phyloP scores from a whole-genome alignment of 2,329 filamentous ascomycete genomes.

The Hymenoscyphus occultus region DNA sequence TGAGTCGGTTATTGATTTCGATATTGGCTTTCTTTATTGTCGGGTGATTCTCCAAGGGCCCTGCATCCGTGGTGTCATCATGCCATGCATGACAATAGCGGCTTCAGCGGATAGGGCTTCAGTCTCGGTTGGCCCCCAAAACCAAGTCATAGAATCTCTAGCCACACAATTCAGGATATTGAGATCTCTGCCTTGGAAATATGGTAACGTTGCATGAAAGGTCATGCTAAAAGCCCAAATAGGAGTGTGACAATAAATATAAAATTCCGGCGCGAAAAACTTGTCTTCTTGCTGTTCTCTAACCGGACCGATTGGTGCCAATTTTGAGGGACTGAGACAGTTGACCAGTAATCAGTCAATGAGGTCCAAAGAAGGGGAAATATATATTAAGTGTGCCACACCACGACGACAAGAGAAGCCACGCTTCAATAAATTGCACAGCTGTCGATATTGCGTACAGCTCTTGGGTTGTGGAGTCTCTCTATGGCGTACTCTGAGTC shows the following conservation, averaged over 20 bases:
- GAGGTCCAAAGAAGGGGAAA: constrained; percentile 12
- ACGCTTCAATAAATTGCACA: constrained; percentile 11
- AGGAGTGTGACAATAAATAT: background rate
- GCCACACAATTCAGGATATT: background rate
- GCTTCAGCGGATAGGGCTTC: constrained; percentile 8
- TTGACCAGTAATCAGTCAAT: constrained; percentile 10
- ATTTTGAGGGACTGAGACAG: background rate
- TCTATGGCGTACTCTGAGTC: background rate
- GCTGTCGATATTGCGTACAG: constrained; percentile 7
- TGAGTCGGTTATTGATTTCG: background rate
- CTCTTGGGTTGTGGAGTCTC: constrained; percentile 1
- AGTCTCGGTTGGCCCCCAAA: constrained; percentile 12
- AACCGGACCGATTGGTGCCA: constrained; percentile 14
- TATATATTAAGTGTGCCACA: constrained; percentile 17
- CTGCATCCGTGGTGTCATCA: constrained; percentile 15
- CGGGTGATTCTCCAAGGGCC: constrained; percentile 11
- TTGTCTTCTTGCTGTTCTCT: constrained; percentile 1
- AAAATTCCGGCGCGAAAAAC: constrained; percentile 2
- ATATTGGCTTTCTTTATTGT: constrained; percentile 14
- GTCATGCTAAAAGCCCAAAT: background rate
- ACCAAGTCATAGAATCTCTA: background rate
- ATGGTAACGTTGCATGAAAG: constrained; percentile 7
- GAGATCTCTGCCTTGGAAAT: constrained; percentile 5
- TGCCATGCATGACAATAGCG: constrained; percentile 17
- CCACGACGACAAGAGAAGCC: constrained; percentile 11